Percentiles rank a stretch among this genome's conserved stretches.
phyloP scores from a whole-genome alignment of 2,329 filamentous ascomycete genomes.

The Rhinocladiella similis region DNA sequence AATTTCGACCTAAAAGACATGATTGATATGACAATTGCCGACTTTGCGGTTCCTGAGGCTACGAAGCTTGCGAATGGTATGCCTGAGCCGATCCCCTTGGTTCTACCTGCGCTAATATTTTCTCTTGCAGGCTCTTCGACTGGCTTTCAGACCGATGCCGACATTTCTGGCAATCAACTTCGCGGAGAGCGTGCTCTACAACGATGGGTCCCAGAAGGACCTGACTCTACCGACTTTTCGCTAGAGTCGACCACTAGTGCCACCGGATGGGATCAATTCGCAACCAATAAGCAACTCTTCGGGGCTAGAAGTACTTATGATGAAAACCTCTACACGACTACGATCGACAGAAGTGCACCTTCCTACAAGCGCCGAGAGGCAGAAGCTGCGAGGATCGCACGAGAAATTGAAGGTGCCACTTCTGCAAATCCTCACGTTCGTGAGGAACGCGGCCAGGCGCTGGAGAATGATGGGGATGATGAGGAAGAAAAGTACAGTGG shows the following conservation, averaged over 20 bases:
- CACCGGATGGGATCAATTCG: slow-evolving; percentile 87
- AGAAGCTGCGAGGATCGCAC: slow-evolving; percentile 77
- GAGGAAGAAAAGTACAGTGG: slow-evolving; percentile 98
- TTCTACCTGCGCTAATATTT: slow-evolving; percentile 1
- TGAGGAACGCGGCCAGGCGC: slow-evolving; percentile 77
- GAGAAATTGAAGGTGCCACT: slow-evolving; percentile 80
- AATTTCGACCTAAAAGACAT: slow-evolving; percentile 63
- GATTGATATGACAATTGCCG: slow-evolving; percentile 55
- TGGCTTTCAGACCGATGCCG: slow-evolving; percentile 80
- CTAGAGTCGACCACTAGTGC: slow-evolving; percentile 63
- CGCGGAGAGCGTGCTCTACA: slow-evolving; percentile 74
- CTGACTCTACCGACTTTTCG: slow-evolving; percentile 66
- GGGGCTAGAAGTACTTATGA: slow-evolving; percentile 88
- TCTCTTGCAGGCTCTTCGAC: slow-evolving; percentile 58
- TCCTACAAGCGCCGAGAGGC: slow-evolving; percentile 76
- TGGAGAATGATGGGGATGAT: slow-evolving; percentile 67
- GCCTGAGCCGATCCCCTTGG: slow-evolving; percentile 11
- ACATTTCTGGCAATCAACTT: slow-evolving; percentile 75
- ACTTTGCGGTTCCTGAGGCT: slow-evolving; percentile 55
- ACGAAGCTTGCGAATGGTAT: slow-evolving; percentile 60
- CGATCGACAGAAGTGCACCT: slow-evolving; percentile 81
- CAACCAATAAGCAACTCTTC: slow-evolving; percentile 82
- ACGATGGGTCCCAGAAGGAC: slow-evolving; percentile 72
- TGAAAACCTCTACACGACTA: slow-evolving; percentile 91
- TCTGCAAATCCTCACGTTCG: slow-evolving; percentile 79